Evolutionary conservation across 148 eudicot genomes (phyloP).

Genomic region (Hydrangea macrophylla): DNA sequence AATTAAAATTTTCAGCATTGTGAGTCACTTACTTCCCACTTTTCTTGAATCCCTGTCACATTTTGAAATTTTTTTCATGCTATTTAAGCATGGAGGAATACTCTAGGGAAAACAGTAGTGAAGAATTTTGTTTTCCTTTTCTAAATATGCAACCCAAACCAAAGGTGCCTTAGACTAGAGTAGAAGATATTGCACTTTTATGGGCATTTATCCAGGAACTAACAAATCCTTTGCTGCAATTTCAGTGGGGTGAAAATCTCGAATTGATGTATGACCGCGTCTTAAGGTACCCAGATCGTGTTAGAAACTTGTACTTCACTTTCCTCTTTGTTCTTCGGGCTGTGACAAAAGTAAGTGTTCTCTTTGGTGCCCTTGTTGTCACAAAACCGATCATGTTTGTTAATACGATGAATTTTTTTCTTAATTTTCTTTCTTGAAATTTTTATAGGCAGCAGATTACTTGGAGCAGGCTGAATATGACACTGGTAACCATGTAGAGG

Average conservation of each 20-base stretch:
- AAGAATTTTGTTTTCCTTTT: no score
- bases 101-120: no score
- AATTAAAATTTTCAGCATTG: no score
- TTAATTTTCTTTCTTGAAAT: conserved; percentile 1
- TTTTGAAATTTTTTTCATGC: no score
- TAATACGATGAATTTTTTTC: not conserved
- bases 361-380: not conserved
- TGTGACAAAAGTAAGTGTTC: conserved; percentile 67
- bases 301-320: conserved; percentile 84
- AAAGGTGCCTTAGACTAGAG: no score
- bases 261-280: conserved; percentile 81
- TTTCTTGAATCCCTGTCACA: no score
- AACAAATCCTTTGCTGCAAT: conserved; percentile 17
- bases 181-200: not conserved
- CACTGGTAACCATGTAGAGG: conserved; percentile 83
- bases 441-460: conserved; percentile 69
- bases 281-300: conserved; percentile 80
- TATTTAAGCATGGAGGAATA: no score
- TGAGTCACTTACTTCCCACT: no score
- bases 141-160: no score
- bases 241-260: conserved; percentile 90
- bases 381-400: not conserved
- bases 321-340: conserved; percentile 95
- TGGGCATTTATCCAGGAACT: not conserved
- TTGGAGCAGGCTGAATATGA: conserved; percentile 93